phyloP scores from a whole-genome alignment of 1,139 yeast genomes.

The Saccharomyces pastorianus region DNA sequence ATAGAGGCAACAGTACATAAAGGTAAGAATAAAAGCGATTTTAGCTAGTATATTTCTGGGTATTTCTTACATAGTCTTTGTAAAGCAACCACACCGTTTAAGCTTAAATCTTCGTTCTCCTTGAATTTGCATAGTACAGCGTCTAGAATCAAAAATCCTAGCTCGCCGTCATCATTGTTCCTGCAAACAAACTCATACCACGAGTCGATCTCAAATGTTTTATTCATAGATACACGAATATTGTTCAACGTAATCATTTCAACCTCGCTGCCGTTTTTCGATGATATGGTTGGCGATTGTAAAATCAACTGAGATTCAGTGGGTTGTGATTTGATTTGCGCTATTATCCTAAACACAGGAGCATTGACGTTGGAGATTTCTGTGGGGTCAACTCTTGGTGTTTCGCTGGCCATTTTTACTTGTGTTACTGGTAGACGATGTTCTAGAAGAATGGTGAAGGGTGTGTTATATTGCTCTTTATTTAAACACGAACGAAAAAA shows the following conservation, averaged over 20 bases:
- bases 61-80: conserved; percentile 25
- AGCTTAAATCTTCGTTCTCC: conserved; percentile 26
- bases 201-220: conserved; percentile 21
- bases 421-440: background rate
- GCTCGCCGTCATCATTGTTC: conserved; percentile 29
- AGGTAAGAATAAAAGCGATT: background rate
- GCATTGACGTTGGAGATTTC: conserved; percentile 19
- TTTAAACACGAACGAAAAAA: background rate
- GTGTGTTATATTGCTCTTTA: background rate
- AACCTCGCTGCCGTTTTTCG: conserved; percentile 11
- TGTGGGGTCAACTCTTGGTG: conserved; percentile 31
- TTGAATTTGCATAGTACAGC: conserved; percentile 24
- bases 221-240: conserved; percentile 23
- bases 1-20: background rate
- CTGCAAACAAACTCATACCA: conserved; percentile 32
- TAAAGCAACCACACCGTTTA: conserved; percentile 28
- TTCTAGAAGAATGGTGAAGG: background rate
- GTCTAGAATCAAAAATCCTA: conserved; percentile 29
- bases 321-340: conserved; percentile 29
- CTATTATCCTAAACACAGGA: conserved; percentile 29
- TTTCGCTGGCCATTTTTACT: conserved; percentile 27
- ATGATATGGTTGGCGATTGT: conserved; percentile 18
- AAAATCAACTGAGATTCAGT: conserved; percentile 23
- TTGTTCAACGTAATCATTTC: conserved; percentile 27
- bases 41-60: conserved; percentile 25